These are phyloP conservation scores for Hibiscus mutabilis DNA, from an alignment of 345 rosid species.

Conservation along the genomic window DNA sequence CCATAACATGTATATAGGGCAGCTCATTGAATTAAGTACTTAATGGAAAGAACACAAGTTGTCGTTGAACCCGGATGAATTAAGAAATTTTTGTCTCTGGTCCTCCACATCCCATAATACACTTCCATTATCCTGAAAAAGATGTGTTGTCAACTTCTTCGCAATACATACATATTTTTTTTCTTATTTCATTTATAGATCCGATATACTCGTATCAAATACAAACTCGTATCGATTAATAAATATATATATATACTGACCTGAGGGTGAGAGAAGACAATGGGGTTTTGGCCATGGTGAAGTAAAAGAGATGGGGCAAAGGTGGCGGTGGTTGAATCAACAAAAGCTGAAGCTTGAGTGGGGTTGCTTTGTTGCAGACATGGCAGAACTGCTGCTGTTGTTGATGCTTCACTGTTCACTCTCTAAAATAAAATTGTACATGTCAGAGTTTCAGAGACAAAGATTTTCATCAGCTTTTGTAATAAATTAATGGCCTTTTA, in stretches of 20 bases:
- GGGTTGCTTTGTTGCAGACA: conserved; percentile 4
- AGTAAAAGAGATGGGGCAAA: conserved; percentile 22
- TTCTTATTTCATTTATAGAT: too few species aligned
- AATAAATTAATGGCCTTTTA: neutral
- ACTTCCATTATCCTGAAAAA: conserved; percentile 24
- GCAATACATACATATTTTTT: too few species aligned
- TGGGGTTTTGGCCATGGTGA: conserved; percentile 25
- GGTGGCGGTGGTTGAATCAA: conserved; percentile 10
- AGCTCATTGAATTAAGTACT: neutral
- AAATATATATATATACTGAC: neutral
- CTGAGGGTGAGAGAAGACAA: neutral
- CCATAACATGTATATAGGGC: neutral
- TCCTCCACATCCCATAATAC: conserved; percentile 48
- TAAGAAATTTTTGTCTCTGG: conserved; percentile 39
- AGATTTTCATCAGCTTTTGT: conserved; percentile 28
- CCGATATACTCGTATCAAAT: too few species aligned
- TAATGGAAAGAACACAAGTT: conserved; percentile 52
- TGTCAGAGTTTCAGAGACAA: conserved; percentile 22
- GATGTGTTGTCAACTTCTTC: neutral
- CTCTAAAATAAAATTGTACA: conserved; percentile 12
- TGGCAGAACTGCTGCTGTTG: neutral
- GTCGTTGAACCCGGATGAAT: conserved; percentile 41
- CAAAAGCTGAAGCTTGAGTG: conserved; percentile 3
- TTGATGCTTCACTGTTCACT: conserved; percentile 17
- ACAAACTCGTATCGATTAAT: too few species aligned